Evolutionary conservation across 768 basidiomycete species (phyloP), one percentile per base, ranked within the genome.

Genomic region (Lactarius sp.): DNA sequence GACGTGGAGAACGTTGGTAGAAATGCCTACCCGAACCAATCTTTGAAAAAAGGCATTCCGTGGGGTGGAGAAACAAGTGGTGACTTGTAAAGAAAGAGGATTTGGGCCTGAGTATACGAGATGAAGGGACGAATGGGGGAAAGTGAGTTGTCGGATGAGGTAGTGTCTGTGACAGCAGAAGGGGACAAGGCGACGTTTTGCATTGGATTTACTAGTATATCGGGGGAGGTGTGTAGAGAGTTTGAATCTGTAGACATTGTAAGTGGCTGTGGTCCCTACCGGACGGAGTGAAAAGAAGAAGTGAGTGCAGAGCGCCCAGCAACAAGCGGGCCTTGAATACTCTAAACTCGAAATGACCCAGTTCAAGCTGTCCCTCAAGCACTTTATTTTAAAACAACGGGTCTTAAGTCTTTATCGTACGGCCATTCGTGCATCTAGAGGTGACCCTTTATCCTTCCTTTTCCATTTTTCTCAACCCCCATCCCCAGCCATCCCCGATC

Each of bases 21-120:
- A 44, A 3, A 37, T 61, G 44, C 84, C 63, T 73, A 94, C 92
- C 92, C 92, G 75, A 93, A 94, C 92, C 92, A 94, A 52, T 87
- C 84, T 76, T 86, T 92, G 56, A 94, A 76, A 52, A 83, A 78
- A 55, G 92, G 92, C 92, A 94, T 92, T 67, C 83, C 83, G 56
- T 77, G 71, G 6, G 92, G 92, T 31, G 79, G 77, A 64, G 81
- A 78, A 31, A 94, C 87, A 46, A 93, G 76, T 27, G 89, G 87
- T n/a, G 92, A 93, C 66, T 81, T 83, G 67, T 83, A 80, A 22
- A 94, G 81, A 59, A 75, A 73, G 57, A 94, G 83, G 44, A 92
- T 75, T 65, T 92, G 85, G 53, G 78, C 71, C 54, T 89, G 85
- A 70, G 85, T 80, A 76, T 94, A 94, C 66, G 85, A 81, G 68